Evolutionary conservation across 148 eudicot genomes (phyloP).

Genomic region (Suaeda aralocaspica): DNA sequence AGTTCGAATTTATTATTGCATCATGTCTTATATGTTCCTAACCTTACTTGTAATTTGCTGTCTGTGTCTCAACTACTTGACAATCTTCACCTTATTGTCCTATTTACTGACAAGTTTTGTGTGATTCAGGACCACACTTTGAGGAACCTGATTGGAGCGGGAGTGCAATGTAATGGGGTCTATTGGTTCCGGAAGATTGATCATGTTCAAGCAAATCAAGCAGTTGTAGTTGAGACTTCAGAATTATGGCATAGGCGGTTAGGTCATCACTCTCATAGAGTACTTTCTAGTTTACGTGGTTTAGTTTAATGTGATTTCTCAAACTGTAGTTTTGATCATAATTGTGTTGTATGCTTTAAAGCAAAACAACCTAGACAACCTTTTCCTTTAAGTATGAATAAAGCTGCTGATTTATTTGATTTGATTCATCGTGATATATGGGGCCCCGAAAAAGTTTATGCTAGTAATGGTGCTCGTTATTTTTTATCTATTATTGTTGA

Average conservation of each 20-base stretch:
- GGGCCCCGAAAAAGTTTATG: too few species aligned
- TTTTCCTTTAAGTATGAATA: too few species aligned
- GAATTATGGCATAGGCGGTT: not conserved
- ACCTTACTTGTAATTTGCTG: not conserved
- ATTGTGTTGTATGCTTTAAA: too few species aligned
- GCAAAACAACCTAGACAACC: too few species aligned
- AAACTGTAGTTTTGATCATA: too few species aligned
- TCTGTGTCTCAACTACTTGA: not conserved
- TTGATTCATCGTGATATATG: too few species aligned
- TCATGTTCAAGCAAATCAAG: not conserved
- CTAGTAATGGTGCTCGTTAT: too few species aligned
- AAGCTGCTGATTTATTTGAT: too few species aligned
- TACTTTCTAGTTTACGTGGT: too few species aligned
- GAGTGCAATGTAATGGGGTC: not conserved
- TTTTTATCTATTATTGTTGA: too few species aligned
- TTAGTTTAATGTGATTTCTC: too few species aligned
- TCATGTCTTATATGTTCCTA: not conserved
- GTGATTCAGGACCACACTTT: not conserved
- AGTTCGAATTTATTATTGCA: not conserved
- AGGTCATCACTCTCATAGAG: not conserved
- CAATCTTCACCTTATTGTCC: not conserved
- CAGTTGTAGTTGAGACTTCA: not conserved
- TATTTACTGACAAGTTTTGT: not conserved
- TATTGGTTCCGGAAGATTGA: not conserved
- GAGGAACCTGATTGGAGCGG: constrained; percentile 10